Evolutionary conservation across 2,329 filamentous ascomycete species (phyloP), one percentile per base, ranked within the genome.

Genomic region (Alternaria infectoria): DNA sequence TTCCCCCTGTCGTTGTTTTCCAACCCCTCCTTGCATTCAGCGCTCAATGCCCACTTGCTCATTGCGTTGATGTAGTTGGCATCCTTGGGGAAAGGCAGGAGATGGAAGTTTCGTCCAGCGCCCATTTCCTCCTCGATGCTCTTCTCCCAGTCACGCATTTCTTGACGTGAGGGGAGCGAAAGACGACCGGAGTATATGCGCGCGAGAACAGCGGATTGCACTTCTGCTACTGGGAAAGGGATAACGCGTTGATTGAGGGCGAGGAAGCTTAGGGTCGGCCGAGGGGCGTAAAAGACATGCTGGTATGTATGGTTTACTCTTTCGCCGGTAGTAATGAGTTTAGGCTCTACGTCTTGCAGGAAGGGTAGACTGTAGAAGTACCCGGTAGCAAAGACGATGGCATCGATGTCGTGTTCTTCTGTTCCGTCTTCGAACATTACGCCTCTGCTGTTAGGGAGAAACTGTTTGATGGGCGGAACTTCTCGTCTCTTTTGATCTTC

Each of bases 301-400:
- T 93, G 85, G 77, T 93, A 97, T 4, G 94, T 81, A 32, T 90
- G 88, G 64, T 89, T 83, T 1, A 94, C 89, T 26, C 91, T 86
- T 32, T 86, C 86, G 1, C 94, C 94, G 58, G 89, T 86, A 0
- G 87, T 89, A 59, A 94, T 85, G 2, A 93, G 76, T 0, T 87
- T 83, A 0, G 88, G 85, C 1, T 78, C 57, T 4, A 88, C 74
- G 4, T 92, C 59, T 3, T 85, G 71, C 0, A 90, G 76, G 74
- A 97, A 97, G 0, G 93, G 93, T 61, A 91, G 91, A 6, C 90
- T 89, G 80, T 92, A 97, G 60, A 97, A 87, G 73, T 96, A 98
- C 0, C 95, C 95, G 0, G 95, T 97, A 77, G 92, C 94, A 79
- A 95, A 97, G 26, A 98, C 77, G 6, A 97, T 82, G 2, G 88